Evolutionary conservation across 768 basidiomycete species (phyloP), one percentile per base, ranked within the genome.

Genomic region (Mycena vulgaris): DNA sequence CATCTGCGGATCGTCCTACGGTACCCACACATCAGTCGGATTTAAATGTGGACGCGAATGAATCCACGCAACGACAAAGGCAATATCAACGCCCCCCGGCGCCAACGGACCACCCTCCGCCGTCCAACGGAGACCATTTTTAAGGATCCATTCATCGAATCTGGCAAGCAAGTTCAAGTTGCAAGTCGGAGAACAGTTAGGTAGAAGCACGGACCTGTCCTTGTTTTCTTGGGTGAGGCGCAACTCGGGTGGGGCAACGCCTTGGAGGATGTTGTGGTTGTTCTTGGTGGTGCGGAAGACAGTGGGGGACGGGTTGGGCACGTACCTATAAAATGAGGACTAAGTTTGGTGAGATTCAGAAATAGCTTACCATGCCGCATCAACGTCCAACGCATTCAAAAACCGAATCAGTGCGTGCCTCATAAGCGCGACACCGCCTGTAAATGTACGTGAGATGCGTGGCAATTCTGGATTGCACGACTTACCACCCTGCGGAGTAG

Each of bases 341-440:
- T 51, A 51, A 39, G 33, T 56, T 28, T 31, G 40, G 30, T 69
- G 63, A 45, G 33, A 63, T 40, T 16, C 48, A 52, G 60, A 69
- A 47, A 37, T 30, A 13, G 35, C 90, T 77, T 79, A 95, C 95
- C 95, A 96, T 66, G 91, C 90, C 70, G 78, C 91, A 76, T 96
- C 93, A 47, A 95, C 93, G 69, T 95, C 95, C 62, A 95, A 82
- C 57, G 89, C 87, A 57, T 88, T 84, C 83, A 95, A 86, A 83
- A 98, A 92, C 66, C 97, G 88, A 80, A 98, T 93, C 75, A 98
- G 83, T 31, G 96, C 95, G 81, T 98, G 96, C 74, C 96, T 91
- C 95, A 98, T 97, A 89, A 98, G 89, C 48, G 97, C 97, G 70
- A 98, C 97, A 78, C 97, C 96, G 78, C 96, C 95, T 91, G 77